Percentiles rank a stretch among this genome's conserved stretches.
Conservation (phyloP, 371 early-diverging fungal genomes). For the Apophysomyces variabilis region DNA sequence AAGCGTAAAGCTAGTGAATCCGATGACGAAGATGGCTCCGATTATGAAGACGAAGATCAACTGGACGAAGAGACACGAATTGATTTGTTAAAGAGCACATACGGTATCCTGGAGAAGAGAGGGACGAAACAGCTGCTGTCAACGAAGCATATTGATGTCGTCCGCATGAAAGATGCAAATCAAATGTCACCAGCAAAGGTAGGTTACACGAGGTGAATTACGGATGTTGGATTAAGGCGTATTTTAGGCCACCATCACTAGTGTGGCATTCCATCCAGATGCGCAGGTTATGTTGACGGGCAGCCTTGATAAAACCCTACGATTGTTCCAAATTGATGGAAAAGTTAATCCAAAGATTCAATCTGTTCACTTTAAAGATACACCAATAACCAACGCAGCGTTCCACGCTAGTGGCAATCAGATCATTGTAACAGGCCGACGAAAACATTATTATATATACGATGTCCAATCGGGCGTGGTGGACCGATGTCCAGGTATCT, state of each 20-base stretch:
- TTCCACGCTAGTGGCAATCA: conserved; percentile 80
- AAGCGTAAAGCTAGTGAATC: conserved; percentile 42
- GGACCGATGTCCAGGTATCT: conserved; percentile 70
- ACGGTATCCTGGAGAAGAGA: conserved; percentile 57
- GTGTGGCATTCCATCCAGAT: conserved; percentile 89
- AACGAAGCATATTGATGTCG: conserved; percentile 63
- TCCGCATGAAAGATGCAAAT: conserved; percentile 79
- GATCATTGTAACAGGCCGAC: conserved; percentile 76
- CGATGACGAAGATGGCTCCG: conserved; percentile 50
- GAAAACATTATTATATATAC: conserved; percentile 80
- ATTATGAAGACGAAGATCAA: conserved; percentile 33
- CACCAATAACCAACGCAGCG: conserved; percentile 75
- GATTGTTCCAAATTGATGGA: conserved; percentile 90
- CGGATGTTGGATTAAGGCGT: neutral
- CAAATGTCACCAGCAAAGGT: conserved; percentile 47
- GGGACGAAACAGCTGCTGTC: conserved; percentile 38
- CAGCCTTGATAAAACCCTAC: conserved; percentile 83
- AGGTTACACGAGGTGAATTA: conserved; percentile 10
- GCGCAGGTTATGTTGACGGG: conserved; percentile 87
- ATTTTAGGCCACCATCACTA: conserved; percentile 45
- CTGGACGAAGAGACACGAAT: conserved; percentile 49
- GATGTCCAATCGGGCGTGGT: conserved; percentile 84
- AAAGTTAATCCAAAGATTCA: conserved; percentile 89
- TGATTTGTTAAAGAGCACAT: conserved; percentile 54
- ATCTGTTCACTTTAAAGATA: conserved; percentile 79